Conservation (phyloP, 805 yeast species). For the Candida saitoana region DNA sequence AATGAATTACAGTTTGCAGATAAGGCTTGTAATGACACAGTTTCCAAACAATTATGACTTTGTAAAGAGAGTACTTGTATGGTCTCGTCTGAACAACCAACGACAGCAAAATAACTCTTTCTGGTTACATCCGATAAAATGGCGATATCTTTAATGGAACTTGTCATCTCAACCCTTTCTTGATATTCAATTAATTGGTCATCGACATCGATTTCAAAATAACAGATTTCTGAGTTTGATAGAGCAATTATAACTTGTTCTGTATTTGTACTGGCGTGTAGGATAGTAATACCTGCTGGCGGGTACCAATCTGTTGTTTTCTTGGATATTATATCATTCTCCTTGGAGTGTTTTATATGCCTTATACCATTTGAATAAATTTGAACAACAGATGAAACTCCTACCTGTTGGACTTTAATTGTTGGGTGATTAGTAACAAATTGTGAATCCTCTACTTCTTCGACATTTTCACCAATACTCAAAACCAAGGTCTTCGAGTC, state of each 20-base stretch:
- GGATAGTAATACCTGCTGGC: constrained; percentile 68
- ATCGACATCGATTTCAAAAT: constrained; percentile 67
- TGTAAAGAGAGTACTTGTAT: constrained; percentile 64
- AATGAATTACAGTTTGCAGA: constrained; percentile 41
- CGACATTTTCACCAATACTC: constrained; percentile 75
- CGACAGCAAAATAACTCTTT: constrained; percentile 54
- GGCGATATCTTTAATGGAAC: constrained; percentile 46
- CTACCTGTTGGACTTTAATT: constrained; percentile 65
- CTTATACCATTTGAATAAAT: constrained; percentile 67
- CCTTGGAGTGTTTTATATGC: constrained; percentile 35
- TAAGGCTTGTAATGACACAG: constrained; percentile 61
- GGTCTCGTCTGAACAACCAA: constrained; percentile 69
- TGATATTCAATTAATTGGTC: constrained; percentile 71
- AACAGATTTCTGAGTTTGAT: constrained; percentile 69
- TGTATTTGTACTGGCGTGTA: constrained; percentile 57
- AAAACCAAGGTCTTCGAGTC: constrained; percentile 67
- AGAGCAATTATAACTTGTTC: constrained; percentile 69
- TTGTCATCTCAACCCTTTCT: constrained; percentile 51
- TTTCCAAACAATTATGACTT: constrained; percentile 55
- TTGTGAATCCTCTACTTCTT: constrained; percentile 66
- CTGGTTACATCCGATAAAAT: constrained; percentile 42
- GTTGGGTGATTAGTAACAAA: constrained; percentile 58
- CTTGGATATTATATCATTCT: constrained; percentile 20
- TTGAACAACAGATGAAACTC: constrained; percentile 61
- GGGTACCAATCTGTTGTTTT: constrained; percentile 71